phyloP scores from a whole-genome alignment of 345 rosid genomes.

The Gynandropsis gynandra region DNA sequence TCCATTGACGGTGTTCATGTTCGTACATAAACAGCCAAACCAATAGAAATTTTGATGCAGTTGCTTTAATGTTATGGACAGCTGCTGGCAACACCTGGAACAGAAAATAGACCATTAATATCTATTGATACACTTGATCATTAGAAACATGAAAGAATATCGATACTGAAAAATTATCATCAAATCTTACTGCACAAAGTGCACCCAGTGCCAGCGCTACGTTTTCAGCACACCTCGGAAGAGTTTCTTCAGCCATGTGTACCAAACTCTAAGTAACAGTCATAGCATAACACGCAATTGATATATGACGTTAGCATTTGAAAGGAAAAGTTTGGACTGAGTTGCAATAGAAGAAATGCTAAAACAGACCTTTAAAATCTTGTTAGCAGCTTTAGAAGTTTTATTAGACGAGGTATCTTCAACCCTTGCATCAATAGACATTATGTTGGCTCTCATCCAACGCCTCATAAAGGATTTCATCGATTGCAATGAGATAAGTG shows the following conservation, averaged over 20 bases:
- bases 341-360: slow-evolving; percentile 13
- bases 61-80: slow-evolving; percentile 57
- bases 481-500: slow-evolving; percentile 81
- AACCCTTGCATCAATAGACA: slow-evolving; percentile 41
- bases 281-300: slow-evolving; percentile 9
- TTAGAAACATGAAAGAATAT: slow-evolving; percentile 14
- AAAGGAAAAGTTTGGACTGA: not conserved
- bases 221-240: slow-evolving; percentile 87
- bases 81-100: slow-evolving; percentile 81
- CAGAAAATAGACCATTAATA: slow-evolving; percentile 16
- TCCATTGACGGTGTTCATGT: slow-evolving; percentile 93
- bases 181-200: slow-evolving; percentile 53
- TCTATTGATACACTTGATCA: not conserved
- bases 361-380: slow-evolving; percentile 65
- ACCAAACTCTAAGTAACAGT: slow-evolving; percentile 46
- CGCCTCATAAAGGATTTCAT: slow-evolving; percentile 79
- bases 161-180: slow-evolving; percentile 2
- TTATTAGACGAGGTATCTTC: slow-evolving; percentile 39
- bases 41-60: slow-evolving; percentile 76
- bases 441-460: slow-evolving; percentile 62
- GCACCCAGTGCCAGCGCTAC: slow-evolving; percentile 83
- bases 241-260: slow-evolving; percentile 56
- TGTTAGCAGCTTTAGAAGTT: slow-evolving; percentile 68
- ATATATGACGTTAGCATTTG: slow-evolving; percentile 7
- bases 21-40: slow-evolving; percentile 75